Evolutionary conservation across 2,329 filamentous ascomycete genomes (phyloP).

Genomic region (Fusarium sarcochroum): DNA sequence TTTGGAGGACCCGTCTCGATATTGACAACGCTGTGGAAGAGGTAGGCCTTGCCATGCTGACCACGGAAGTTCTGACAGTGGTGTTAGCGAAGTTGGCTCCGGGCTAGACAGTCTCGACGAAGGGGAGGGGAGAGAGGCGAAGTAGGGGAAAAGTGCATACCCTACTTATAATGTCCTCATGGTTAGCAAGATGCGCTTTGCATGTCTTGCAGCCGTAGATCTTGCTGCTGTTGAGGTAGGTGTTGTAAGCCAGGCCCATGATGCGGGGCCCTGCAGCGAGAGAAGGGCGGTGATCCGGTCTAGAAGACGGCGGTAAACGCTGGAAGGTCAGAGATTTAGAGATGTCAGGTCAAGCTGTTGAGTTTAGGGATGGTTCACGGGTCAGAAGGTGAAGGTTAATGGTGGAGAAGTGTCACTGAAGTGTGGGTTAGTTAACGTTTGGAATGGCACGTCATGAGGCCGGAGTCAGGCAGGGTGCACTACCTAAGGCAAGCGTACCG

Average conservation of each 20-base stretch:
- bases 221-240: constrained; percentile 86
- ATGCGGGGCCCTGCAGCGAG: constrained; percentile 39
- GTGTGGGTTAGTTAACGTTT: constrained; percentile 11
- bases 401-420: constrained; percentile 19
- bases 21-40: constrained; percentile 96
- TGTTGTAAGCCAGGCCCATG: constrained; percentile 94
- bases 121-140: neutral
- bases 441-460: constrained; percentile 46
- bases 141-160: constrained; percentile 64
- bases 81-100: constrained; percentile 18
- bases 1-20: constrained; percentile 84
- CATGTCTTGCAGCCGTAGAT: constrained; percentile 95
- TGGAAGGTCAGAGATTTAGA: neutral
- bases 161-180: constrained; percentile 94
- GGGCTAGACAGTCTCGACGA: neutral
- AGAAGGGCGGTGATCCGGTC: constrained; percentile 1
- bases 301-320: neutral
- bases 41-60: constrained; percentile 97
- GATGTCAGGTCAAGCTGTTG: neutral
- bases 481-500: neutral
- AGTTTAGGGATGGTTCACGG: neutral
- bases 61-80: constrained; percentile 89
- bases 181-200: constrained; percentile 95
- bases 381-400: constrained; percentile 19
- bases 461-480: constrained; percentile 21